Conservation (phyloP, 2,329 filamentous ascomycete species). For the Paecilomyces fulvus region DNA sequence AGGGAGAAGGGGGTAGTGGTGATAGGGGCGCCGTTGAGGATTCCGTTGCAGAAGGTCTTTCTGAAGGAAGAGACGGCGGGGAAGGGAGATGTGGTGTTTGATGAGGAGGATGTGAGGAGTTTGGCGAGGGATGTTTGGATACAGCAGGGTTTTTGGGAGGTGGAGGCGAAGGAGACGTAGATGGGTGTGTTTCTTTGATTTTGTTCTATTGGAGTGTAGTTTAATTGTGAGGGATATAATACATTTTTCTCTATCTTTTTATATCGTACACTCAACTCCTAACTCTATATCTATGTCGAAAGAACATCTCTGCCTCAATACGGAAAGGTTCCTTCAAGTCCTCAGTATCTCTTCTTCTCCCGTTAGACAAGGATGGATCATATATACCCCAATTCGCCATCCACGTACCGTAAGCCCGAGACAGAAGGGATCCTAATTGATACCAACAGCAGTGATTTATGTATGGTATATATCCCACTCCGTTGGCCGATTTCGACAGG, state of each 20-base stretch:
- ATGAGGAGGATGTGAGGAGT: neutral
- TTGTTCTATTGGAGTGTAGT: neutral
- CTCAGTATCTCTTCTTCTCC: too few relatives aligned
- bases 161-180: neutral
- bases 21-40: neutral
- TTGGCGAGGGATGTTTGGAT: neutral
- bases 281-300: neutral
- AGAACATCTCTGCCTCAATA: neutral
- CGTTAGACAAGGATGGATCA: too few relatives aligned
- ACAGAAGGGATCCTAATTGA: too few relatives aligned
- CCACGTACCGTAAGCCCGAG: too few relatives aligned
- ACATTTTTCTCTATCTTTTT: neutral
- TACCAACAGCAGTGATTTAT: too few relatives aligned
- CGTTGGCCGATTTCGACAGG: too few relatives aligned
- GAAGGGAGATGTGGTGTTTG: neutral
- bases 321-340: too few relatives aligned
- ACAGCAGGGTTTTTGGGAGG: neutral
- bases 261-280: neutral
- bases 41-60: neutral
- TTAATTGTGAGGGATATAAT: neutral
- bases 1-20: neutral
- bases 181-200: neutral
- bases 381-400: too few relatives aligned
- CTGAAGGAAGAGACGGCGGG: neutral
- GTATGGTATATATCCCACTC: too few relatives aligned